Conservation (phyloP, 345 rosid genomes). For the Citrus medica region DNA sequence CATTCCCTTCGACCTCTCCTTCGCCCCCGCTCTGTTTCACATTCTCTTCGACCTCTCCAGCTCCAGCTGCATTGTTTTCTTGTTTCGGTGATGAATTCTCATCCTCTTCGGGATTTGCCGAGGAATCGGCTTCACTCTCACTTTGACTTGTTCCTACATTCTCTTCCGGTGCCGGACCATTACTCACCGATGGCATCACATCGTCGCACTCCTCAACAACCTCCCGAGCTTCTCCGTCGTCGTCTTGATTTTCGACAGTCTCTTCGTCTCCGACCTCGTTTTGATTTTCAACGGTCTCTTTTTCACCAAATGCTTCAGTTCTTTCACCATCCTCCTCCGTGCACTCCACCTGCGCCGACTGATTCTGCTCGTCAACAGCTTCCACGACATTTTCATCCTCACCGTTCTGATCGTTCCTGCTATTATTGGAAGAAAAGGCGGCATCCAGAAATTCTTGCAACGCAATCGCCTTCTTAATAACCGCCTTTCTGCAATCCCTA, state of each 20-base stretch:
- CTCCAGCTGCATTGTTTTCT: background rate
- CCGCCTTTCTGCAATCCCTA: slow-evolving; percentile 52
- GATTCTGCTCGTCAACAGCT: background rate
- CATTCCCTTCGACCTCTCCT: background rate
- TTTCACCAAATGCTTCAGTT: background rate
- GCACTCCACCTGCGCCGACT: background rate
- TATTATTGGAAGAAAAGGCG: slow-evolving; percentile 15
- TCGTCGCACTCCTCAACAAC: background rate
- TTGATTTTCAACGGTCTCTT: background rate
- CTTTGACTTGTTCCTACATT: background rate
- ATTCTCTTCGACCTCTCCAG: background rate
- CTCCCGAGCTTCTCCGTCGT: background rate
- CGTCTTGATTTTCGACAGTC: background rate
- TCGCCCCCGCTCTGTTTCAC: no score
- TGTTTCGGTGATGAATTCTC: background rate
- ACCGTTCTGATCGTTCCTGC: background rate
- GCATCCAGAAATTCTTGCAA: slow-evolving; percentile 58
- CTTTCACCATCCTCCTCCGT: background rate
- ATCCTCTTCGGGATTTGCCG: slow-evolving; percentile 15
- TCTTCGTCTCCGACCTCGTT: background rate
- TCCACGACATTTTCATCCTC: background rate
- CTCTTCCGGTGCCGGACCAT: background rate
- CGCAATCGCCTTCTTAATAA: slow-evolving; percentile 46
- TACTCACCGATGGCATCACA: background rate
- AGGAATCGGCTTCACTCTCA: slow-evolving; percentile 21